These are phyloP conservation scores for Citrus unshiu DNA, from an alignment of 345 rosid genomes.

Conservation along the genomic window DNA sequence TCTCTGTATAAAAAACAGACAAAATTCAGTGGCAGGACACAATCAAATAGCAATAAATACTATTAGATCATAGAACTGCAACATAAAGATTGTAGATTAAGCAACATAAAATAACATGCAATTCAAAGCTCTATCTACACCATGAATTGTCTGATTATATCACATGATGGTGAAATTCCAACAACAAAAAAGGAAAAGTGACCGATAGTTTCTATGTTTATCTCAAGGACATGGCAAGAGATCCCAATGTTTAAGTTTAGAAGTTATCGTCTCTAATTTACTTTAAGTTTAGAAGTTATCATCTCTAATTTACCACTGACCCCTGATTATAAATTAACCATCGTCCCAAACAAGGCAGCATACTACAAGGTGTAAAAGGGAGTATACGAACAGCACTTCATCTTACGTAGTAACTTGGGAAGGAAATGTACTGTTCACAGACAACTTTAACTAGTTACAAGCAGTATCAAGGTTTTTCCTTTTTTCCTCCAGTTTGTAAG, in stretches of 20 bases:
- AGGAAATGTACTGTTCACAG: neutral
- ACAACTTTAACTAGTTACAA: too few species aligned
- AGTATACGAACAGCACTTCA: neutral
- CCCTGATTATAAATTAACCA: neutral
- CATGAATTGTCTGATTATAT: neutral
- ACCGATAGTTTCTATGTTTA: neutral
- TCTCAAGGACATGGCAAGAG: neutral
- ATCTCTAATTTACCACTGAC: neutral
- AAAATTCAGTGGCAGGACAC: neutral
- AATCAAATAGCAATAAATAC: neutral
- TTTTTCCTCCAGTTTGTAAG: neutral
- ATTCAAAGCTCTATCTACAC: neutral
- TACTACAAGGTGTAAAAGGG: neutral
- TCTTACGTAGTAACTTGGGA: neutral
- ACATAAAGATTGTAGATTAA: neutral
- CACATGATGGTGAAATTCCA: neutral
- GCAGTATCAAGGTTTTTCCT: too few species aligned
- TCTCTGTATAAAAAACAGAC: conserved; percentile 33
- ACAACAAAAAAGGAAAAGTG: neutral
- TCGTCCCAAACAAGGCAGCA: neutral
- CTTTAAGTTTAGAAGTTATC: too few species aligned
- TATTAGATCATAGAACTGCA: neutral
- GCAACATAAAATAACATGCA: neutral
- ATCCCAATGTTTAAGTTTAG: neutral
- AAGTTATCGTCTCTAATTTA: neutral